Conservation (phyloP, 2,329 filamentous ascomycete species). For the Coniochaeta sp. region DNA sequence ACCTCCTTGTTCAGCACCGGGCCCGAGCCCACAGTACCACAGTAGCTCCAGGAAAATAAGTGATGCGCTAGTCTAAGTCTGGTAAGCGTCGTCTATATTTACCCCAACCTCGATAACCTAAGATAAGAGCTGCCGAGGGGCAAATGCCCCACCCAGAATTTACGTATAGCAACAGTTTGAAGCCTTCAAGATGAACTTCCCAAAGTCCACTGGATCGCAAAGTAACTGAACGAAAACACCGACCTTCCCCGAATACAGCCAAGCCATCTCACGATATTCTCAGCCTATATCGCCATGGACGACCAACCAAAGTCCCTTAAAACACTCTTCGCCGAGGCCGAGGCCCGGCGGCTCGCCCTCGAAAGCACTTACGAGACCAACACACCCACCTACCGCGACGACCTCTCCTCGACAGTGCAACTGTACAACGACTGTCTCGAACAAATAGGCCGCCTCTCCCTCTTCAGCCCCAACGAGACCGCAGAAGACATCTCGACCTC, state of each 20-base stretch:
- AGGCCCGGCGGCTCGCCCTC: constrained; percentile 45
- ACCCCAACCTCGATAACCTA: background rate
- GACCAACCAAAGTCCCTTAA: constrained; percentile 43
- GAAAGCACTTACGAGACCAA: constrained; percentile 59
- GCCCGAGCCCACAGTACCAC: no score
- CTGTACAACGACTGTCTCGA: constrained; percentile 67
- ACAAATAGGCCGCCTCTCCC: constrained; percentile 60
- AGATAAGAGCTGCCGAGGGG: constrained; percentile 2
- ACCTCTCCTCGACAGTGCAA: constrained; percentile 58
- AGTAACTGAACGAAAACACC: background rate
- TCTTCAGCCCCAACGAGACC: constrained; percentile 88
- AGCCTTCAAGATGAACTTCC: background rate
- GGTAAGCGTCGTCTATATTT: background rate
- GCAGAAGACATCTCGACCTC: constrained; percentile 79
- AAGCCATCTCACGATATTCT: background rate
- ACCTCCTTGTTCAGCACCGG: no score
- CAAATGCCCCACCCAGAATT: background rate
- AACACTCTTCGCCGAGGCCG: constrained; percentile 41
- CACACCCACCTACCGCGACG: constrained; percentile 58
- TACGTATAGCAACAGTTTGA: background rate
- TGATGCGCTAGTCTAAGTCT: background rate
- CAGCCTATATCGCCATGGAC: constrained; percentile 17
- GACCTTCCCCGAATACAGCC: background rate
- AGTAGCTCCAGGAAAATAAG: no score
- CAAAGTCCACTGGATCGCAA: background rate